These are phyloP conservation scores for Emergomyces africanus DNA, from an alignment of 2,329 filamentous ascomycete genomes.

Conservation along the genomic window DNA sequence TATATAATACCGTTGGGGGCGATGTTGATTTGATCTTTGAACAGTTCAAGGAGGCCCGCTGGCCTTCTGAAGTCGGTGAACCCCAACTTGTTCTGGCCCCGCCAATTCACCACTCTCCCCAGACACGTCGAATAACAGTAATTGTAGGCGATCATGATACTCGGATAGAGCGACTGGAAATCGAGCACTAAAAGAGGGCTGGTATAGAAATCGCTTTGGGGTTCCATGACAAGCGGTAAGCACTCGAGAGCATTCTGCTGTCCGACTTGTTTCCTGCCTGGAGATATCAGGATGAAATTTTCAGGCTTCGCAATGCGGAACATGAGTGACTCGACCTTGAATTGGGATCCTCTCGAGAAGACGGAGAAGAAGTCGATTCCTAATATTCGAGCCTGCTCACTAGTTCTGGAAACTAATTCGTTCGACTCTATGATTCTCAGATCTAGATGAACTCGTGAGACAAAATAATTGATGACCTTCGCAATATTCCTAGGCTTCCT, in stretches of 20 bases:
- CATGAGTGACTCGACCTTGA: constrained; percentile 98
- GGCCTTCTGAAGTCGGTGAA: constrained; percentile 78
- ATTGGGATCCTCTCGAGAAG: constrained; percentile 87
- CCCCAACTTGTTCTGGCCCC: constrained; percentile 88
- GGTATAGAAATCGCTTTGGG: constrained; percentile 85
- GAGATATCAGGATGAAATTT: constrained; percentile 81
- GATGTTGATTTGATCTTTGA: constrained; percentile 80
- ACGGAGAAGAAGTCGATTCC: constrained; percentile 97
- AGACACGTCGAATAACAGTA: constrained; percentile 97
- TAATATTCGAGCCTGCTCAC: constrained; percentile 83
- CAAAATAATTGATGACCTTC: constrained; percentile 67
- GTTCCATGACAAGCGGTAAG: constrained; percentile 92
- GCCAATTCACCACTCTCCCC: constrained; percentile 73
- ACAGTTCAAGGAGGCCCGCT: constrained; percentile 57
- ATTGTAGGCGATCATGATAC: constrained; percentile 98
- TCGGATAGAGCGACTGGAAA: constrained; percentile 92
- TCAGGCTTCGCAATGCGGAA: constrained; percentile 96
- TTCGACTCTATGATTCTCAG: constrained; percentile 86
- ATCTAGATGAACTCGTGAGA: constrained; percentile 62
- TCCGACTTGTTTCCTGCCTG: constrained; percentile 82
- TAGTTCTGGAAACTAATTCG: constrained; percentile 76
- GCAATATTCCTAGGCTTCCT: constrained; percentile 54
- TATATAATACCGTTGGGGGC: constrained; percentile 97
- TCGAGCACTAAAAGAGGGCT: constrained; percentile 84
- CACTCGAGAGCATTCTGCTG: constrained; percentile 91